Evolutionary conservation across 305 asterid species (phyloP), one percentile per base, ranked within the genome.

Genomic region (Ajuga reptans): DNA sequence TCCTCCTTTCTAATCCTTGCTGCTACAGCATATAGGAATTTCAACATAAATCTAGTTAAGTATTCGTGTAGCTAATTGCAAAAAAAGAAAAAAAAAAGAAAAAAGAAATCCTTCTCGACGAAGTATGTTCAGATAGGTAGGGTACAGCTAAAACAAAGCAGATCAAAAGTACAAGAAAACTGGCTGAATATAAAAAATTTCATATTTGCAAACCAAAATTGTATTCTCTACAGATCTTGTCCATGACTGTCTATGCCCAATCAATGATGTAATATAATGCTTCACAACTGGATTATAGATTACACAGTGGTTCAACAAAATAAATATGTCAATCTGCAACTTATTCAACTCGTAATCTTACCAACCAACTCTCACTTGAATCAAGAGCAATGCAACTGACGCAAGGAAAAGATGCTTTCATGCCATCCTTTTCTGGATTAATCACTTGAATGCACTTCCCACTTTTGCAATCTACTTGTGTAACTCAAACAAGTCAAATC

Each of bases 341-440:
- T 62, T 62, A 52, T 68, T 58, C 41, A 24, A 75, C 10, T 33
- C 51, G 61, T 33, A 41, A 64, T 76, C 45, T 84, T 86, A 92
- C 98, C 97, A 92, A 79, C 98, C 98, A 92, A 86, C 92, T 92
- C 87, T 92, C 95, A 73, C 95, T 90, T 63, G 88, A 83, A 84
- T 92, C 97, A 64, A 92, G 84, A 54, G 90, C 89, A 75, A 92
- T 83, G 81, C 96, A 92, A 80, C 96, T 78, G 73, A 88, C 83
- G 69, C 82, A 74, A 49, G 89, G 81, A 81, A 65, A 79, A 21
- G 82, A 73, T 76, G 66, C 78, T 56, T 78, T 82, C 15, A 50
- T 80, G 83, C 80, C 78, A 66, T 80, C 84, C 79, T 78, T 84
- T 68, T 54, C 75, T 8, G 89, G 89, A 77, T 80, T 80, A 65